phyloP scores from a whole-genome alignment of 805 yeast species.

The Teunomyces lycoperdinae region DNA sequence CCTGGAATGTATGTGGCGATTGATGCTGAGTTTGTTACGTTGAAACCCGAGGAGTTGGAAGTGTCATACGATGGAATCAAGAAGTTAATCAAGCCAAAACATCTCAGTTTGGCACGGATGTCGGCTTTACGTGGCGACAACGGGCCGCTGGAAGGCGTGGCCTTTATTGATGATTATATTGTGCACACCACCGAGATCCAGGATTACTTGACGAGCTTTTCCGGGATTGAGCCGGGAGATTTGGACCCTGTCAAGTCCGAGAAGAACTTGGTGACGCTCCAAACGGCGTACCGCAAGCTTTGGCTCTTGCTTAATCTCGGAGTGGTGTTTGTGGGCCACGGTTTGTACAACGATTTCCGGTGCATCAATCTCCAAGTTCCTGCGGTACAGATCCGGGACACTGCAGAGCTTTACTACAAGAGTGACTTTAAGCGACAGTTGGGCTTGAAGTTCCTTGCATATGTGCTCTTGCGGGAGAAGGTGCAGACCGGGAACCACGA shows the following conservation, averaged over 20 bases:
- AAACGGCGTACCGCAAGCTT: slow-evolving; percentile 79
- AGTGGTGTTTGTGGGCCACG: slow-evolving; percentile 93
- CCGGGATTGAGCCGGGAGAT: slow-evolving; percentile 95
- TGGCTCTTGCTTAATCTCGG: slow-evolving; percentile 91
- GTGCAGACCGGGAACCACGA: slow-evolving; percentile 96
- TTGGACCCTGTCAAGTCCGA: slow-evolving; percentile 65
- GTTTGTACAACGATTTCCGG: slow-evolving; percentile 85
- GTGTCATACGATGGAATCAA: slow-evolving; percentile 70
- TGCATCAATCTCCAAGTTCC: slow-evolving; percentile 93
- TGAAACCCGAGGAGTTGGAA: slow-evolving; percentile 77
- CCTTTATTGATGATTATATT: slow-evolving; percentile 92
- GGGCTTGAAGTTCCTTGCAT: slow-evolving; percentile 83
- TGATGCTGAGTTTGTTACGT: slow-evolving; percentile 92
- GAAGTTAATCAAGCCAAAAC: slow-evolving; percentile 68
- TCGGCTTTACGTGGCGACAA: slow-evolving; percentile 76
- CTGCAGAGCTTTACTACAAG: slow-evolving; percentile 74
- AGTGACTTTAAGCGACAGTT: slow-evolving; percentile 73
- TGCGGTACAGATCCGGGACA: slow-evolving; percentile 79
- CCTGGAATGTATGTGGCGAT: slow-evolving; percentile 82
- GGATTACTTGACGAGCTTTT: slow-evolving; percentile 84
- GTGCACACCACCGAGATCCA: slow-evolving; percentile 67
- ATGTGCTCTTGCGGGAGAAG: slow-evolving; percentile 65
- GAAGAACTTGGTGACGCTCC: slow-evolving; percentile 71
- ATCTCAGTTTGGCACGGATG: slow-evolving; percentile 78
- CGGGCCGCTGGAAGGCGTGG: slow-evolving; percentile 63